phyloP scores from a whole-genome alignment of 1,284 basidiomycete genomes.

The Flammula alnicola region DNA sequence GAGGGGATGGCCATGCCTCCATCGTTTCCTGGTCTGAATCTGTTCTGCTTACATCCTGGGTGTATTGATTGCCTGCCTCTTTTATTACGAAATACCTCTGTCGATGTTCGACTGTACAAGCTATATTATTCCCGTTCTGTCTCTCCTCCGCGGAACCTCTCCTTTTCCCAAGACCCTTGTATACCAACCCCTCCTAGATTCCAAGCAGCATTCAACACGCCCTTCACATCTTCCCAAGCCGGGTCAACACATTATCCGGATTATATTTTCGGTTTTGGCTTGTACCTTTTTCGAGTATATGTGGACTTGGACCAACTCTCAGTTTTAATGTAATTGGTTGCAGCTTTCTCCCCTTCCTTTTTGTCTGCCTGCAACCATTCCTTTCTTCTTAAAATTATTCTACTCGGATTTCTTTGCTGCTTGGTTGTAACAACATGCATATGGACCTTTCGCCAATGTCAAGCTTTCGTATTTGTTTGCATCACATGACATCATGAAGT shows the following conservation, averaged over 20 bases:
- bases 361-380: constrained; percentile 5
- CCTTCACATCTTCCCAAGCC: no score
- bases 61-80: no score
- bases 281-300: not conserved
- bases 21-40: constrained; percentile 1
- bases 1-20: not conserved
- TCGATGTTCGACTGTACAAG: no score
- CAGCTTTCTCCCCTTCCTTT: not conserved
- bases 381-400: constrained; percentile 7
- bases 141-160: no score
- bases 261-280: no score
- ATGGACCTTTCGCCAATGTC: not conserved
- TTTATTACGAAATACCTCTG: no score
- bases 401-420: not conserved
- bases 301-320: not conserved
- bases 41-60: no score
- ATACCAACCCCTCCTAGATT: no score
- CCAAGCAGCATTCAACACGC: no score
- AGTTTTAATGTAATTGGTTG: not conserved
- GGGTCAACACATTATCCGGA: no score
- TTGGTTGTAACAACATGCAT: not conserved
- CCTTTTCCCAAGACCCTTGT: no score
- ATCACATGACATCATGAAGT: constrained; percentile 5
- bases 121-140: no score
- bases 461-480: not conserved